These are phyloP conservation scores for Endotrypanum monterogeii DNA, from an alignment of 208 protist species.

Conservation along the genomic window DNA sequence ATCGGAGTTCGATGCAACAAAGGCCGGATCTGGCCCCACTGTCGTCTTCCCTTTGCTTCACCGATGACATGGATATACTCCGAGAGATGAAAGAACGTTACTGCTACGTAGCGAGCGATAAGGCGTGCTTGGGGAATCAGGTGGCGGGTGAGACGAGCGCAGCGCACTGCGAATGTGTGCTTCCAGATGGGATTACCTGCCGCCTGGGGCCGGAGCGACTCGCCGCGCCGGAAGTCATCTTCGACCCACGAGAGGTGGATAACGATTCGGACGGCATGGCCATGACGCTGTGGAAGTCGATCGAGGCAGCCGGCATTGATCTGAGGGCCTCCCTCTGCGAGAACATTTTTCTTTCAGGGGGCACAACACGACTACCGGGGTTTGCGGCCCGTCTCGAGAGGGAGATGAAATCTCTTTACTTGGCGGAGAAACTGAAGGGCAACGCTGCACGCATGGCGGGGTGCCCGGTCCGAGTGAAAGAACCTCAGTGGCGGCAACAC, in stretches of 20 bases:
- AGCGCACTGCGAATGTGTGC: slow-evolving; percentile 51
- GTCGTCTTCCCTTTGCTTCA: background rate
- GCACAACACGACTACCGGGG: slow-evolving; percentile 97
- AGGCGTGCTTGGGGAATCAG: slow-evolving; percentile 64
- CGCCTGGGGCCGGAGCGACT: slow-evolving; percentile 93
- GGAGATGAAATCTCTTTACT: slow-evolving; percentile 93
- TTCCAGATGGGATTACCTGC: slow-evolving; percentile 95
- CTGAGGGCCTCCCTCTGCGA: slow-evolving; percentile 91
- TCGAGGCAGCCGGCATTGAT: slow-evolving; percentile 82
- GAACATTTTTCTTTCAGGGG: slow-evolving; percentile 97
- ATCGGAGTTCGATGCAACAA: background rate
- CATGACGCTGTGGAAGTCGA: slow-evolving; percentile 94
- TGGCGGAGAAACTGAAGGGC: slow-evolving; percentile 90
- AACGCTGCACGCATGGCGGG: slow-evolving; percentile 56
- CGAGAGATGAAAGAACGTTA: slow-evolving; percentile 95
- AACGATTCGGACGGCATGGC: slow-evolving; percentile 90
- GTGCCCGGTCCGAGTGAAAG: slow-evolving; percentile 95
- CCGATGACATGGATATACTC: slow-evolving; percentile 96
- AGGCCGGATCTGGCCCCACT: background rate
- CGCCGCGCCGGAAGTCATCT: slow-evolving; percentile 95
- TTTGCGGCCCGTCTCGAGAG: slow-evolving; percentile 94
- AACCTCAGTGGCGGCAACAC: slow-evolving; percentile 96
- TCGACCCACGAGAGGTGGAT: slow-evolving; percentile 95
- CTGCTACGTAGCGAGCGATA: slow-evolving; percentile 69
- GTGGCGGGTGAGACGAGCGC: slow-evolving; percentile 82